These are phyloP conservation scores for Luffa acutangula DNA, from an alignment of 306 rosid genomes.

Conservation along the genomic window DNA sequence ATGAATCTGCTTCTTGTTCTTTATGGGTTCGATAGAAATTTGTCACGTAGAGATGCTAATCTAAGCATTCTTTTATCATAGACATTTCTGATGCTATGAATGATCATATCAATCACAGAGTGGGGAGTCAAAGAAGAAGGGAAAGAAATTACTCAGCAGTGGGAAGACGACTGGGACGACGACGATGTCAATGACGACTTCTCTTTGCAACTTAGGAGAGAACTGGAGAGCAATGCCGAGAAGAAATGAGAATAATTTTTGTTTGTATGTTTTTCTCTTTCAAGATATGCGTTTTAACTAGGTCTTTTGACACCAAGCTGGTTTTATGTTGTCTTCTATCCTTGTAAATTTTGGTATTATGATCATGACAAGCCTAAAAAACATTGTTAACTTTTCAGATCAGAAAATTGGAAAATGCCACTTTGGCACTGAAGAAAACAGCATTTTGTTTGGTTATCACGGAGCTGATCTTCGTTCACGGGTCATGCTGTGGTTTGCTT, in stretches of 20 bases:
- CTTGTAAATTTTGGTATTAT: neutral
- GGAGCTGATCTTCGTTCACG: neutral
- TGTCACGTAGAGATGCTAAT: neutral
- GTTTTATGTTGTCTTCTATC: neutral
- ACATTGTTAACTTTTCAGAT: neutral
- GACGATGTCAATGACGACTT: slow-evolving; percentile 90
- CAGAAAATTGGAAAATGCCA: neutral
- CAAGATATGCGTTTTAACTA: neutral
- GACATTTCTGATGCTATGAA: neutral
- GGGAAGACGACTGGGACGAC: slow-evolving; percentile 99
- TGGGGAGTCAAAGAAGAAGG: slow-evolving; percentile 82
- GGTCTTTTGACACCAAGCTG: neutral
- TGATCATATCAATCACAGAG: slow-evolving; percentile 24
- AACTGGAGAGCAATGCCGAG: slow-evolving; percentile 59
- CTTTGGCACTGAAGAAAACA: neutral
- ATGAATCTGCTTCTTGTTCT: neutral
- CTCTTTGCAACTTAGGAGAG: slow-evolving; percentile 78
- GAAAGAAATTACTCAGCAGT: slow-evolving; percentile 69
- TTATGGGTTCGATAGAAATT: neutral
- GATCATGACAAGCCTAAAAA: neutral
- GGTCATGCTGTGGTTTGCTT: neutral
- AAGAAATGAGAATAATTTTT: slow-evolving; percentile 20
- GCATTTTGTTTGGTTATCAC: neutral
- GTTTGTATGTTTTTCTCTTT: neutral
- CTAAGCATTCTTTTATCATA: neutral